Conservation (phyloP, 2,329 filamentous ascomycete species). For the Aspergillus arachidicola region DNA sequence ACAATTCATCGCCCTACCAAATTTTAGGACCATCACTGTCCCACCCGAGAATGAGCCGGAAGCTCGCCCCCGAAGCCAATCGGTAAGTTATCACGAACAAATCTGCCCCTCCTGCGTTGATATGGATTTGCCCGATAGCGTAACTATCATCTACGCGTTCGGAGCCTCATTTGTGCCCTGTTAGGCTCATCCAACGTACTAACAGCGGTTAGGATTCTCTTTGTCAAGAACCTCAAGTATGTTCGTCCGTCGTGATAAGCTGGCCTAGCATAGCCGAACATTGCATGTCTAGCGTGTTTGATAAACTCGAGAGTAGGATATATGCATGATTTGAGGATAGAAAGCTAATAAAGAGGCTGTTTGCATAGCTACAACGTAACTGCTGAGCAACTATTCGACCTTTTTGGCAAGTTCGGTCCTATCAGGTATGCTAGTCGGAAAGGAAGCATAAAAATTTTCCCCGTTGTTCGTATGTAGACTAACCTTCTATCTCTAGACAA, state of each 20-base stretch:
- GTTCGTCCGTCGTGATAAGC: constrained; percentile 31
- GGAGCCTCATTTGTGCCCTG: not conserved
- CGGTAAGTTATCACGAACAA: constrained; percentile 62
- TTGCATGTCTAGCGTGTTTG: constrained; percentile 4
- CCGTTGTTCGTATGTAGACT: constrained; percentile 2
- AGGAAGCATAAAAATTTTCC: constrained; percentile 1
- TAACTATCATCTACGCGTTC: not conserved
- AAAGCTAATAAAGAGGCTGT: constrained; percentile 16
- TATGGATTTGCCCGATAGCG: constrained; percentile 1
- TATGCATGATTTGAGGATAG: not conserved
- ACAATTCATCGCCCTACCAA: constrained; percentile 14
- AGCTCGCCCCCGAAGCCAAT: constrained; percentile 99
- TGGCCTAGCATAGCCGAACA: constrained; percentile 3
- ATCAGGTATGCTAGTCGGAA: constrained; percentile 70
- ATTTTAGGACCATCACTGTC: constrained; percentile 22
- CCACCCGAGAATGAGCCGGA: constrained; percentile 53
- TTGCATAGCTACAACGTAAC: constrained; percentile 89
- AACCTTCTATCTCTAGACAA: constrained; percentile 64
- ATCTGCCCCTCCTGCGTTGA: constrained; percentile 29
- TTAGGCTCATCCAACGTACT: constrained; percentile 6
- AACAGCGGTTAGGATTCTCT: constrained; percentile 76
- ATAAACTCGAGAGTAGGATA: not conserved
- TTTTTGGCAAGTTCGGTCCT: constrained; percentile 96
- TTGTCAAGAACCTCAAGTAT: constrained; percentile 99
- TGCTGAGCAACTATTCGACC: constrained; percentile 95